phyloP scores from a whole-genome alignment of 1,284 basidiomycete species.

The Polyporus tsugae region DNA sequence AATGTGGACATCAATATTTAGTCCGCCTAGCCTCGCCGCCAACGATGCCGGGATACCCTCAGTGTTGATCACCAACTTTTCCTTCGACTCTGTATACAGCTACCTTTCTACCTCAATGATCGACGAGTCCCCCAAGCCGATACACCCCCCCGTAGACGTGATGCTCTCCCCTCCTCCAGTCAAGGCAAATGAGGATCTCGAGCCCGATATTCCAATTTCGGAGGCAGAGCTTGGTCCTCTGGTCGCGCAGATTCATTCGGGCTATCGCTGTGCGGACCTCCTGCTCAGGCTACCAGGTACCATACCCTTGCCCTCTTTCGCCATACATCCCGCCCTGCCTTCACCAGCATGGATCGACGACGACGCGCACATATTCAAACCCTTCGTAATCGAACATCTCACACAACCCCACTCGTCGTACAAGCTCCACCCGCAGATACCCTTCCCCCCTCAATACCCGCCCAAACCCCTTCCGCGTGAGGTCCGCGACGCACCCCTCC shows the following conservation, averaged over 20 bases:
- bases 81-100: slow-evolving; percentile 84
- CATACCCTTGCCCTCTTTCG: slow-evolving; percentile 80
- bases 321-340: slow-evolving; percentile 59
- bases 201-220: slow-evolving; percentile 63
- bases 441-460: slow-evolving; percentile 44
- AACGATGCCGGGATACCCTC: slow-evolving; percentile 69
- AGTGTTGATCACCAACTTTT: slow-evolving; percentile 80
- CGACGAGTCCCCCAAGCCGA: slow-evolving; percentile 24
- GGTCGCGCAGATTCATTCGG: slow-evolving; percentile 65
- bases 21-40: slow-evolving; percentile 68
- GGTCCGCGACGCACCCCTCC: slow-evolving; percentile 65
- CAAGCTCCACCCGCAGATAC: slow-evolving; percentile 48
- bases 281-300: slow-evolving; percentile 74
- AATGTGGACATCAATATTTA: neutral
- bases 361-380: slow-evolving; percentile 51
- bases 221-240: slow-evolving; percentile 60
- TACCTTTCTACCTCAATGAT: slow-evolving; percentile 54
- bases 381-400: slow-evolving; percentile 54
- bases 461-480: slow-evolving; percentile 48
- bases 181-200: slow-evolving; percentile 22
- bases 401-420: slow-evolving; percentile 39
- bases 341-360: slow-evolving; percentile 70
- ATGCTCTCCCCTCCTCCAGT: slow-evolving; percentile 16
- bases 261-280: slow-evolving; percentile 78
- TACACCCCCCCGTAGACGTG: slow-evolving; percentile 14